These are phyloP conservation scores for Suhomyces bolitotheri DNA, from an alignment of 1,139 yeast genomes.

Conservation along the genomic window DNA sequence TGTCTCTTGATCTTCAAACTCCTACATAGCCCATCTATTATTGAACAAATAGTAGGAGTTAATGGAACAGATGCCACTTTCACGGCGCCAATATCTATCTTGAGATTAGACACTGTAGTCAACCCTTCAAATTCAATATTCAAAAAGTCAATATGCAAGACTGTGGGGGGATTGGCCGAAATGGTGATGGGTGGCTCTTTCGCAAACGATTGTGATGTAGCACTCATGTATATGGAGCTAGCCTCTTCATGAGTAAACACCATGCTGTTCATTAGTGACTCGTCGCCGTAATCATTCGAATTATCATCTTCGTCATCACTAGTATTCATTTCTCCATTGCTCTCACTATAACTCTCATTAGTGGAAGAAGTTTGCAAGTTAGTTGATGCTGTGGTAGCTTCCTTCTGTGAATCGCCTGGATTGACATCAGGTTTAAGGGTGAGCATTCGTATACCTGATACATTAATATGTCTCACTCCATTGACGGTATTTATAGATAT, in stretches of 20 bases:
- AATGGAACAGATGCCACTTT: slow-evolving; percentile 44
- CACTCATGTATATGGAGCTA: slow-evolving; percentile 81
- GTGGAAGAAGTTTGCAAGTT: no score
- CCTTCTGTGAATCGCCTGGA: slow-evolving; percentile 28
- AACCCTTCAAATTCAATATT: slow-evolving; percentile 54
- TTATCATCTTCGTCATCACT: slow-evolving; percentile 25
- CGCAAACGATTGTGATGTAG: slow-evolving; percentile 51
- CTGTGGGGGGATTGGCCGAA: slow-evolving; percentile 21
- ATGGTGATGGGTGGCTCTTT: slow-evolving; percentile 13
- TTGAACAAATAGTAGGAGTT: slow-evolving; percentile 34
- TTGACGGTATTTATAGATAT: slow-evolving; percentile 44
- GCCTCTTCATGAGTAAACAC: slow-evolving; percentile 70
- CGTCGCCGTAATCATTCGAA: slow-evolving; percentile 39
- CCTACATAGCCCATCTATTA: slow-evolving; percentile 35
- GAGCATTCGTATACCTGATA: slow-evolving; percentile 39
- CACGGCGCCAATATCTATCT: slow-evolving; percentile 46
- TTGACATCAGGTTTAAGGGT: slow-evolving; percentile 41
- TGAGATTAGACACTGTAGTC: slow-evolving; percentile 47
- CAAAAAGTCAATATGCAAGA: slow-evolving; percentile 37
- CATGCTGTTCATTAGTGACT: slow-evolving; percentile 58
- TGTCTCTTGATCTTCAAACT: slow-evolving; percentile 33
- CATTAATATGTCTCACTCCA: slow-evolving; percentile 45
- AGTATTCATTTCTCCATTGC: slow-evolving; percentile 12
- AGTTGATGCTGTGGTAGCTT: slow-evolving; percentile 10
- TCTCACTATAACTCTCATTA: neutral